Evolutionary conservation across 371 early-diverging fungal genomes (phyloP), one percentile per base, ranked within the genome.

Genomic region (Haplosporangium sp.): DNA sequence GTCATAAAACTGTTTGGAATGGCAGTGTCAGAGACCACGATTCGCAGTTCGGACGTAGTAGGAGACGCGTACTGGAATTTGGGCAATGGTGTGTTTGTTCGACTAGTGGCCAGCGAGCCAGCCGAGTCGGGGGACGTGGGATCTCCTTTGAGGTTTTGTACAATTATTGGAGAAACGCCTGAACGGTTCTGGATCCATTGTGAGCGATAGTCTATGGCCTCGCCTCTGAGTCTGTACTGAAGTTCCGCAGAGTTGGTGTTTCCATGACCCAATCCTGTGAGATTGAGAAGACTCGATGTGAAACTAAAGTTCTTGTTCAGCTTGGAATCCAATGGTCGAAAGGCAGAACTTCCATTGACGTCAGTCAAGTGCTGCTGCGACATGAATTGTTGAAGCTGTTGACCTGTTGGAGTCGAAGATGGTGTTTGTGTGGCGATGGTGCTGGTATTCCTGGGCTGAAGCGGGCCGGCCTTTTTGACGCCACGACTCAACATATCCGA

Each of bases 61-160:
- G 76, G 76, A 14, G 70, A 76, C 2, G 76, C 71, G 47, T 76
- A 76, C 29, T 70, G 76, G 60, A 76, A 76, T 42, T 59, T 69
- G 18, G 67, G 70, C 0, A 47, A 3, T 0, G 76, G 71, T 1
- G 46, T 37, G 5, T 37, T 36, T n/a, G 45, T 29, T 0, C 63
- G 47, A 37, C 23, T 66, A 13, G 64, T 54, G 9, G 63, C 64
- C 5, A 38, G 21, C 8, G 45, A 6, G 16, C 70, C 71, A 13
- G 18, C 51, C 14, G 63, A 18, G 23, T 62, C 66, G 5, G 76
- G 71, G 0, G 70, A 62, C 3, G 12, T 21, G 20, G 76, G 71
- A 3, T 41, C 41, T 4, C 76, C 76, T 53, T 63, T 76, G 14
- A 76, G 46, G 51, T 63, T 62, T 23, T 70, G 66, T 12, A 76